A percentile compares a stretch with the other conserved stretches of the same genome.
phyloP scores from a whole-genome alignment of 2,329 filamentous ascomycete species.

The Colletotrichum nymphaeae region DNA sequence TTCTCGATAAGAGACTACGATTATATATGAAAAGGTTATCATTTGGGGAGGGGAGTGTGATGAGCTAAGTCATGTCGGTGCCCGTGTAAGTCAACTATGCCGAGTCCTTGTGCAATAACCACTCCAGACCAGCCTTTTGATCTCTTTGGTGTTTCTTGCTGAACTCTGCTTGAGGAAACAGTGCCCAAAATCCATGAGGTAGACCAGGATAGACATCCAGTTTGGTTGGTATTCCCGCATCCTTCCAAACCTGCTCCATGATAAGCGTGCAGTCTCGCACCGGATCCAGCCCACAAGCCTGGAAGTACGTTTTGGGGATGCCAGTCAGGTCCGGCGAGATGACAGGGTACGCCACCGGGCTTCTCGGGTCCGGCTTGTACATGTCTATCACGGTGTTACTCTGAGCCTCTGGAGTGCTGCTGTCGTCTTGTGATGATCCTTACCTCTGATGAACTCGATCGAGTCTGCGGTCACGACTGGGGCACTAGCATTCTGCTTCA shows the following conservation, averaged over 20 bases:
- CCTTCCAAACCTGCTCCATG: conserved; percentile 43
- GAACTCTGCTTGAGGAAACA: conserved; percentile 39
- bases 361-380: conserved; percentile 41
- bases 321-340: conserved; percentile 37
- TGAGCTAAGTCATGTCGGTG: not conserved
- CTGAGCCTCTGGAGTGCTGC: not conserved
- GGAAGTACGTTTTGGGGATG: conserved; percentile 47
- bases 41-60: not conserved
- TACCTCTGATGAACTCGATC: conserved; percentile 40
- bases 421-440: not conserved
- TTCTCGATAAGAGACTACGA: too few relatives aligned
- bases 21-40: too few relatives aligned
- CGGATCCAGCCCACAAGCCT: conserved; percentile 45
- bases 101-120: conserved; percentile 32
- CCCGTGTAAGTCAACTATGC: not conserved
- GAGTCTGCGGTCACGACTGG: conserved; percentile 40
- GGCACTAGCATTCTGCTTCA: conserved; percentile 41
- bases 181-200: conserved; percentile 45
- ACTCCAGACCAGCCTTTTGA: conserved; percentile 39
- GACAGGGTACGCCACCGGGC: conserved; percentile 42
- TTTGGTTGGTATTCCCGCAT: conserved; percentile 42
- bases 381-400: conserved; percentile 34
- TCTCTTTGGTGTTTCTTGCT: conserved; percentile 40
- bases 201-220: conserved; percentile 44
- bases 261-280: conserved; percentile 44